Evolutionary conservation across 768 basidiomycete genomes (phyloP).

Genomic region (Amanita exitialis): DNA sequence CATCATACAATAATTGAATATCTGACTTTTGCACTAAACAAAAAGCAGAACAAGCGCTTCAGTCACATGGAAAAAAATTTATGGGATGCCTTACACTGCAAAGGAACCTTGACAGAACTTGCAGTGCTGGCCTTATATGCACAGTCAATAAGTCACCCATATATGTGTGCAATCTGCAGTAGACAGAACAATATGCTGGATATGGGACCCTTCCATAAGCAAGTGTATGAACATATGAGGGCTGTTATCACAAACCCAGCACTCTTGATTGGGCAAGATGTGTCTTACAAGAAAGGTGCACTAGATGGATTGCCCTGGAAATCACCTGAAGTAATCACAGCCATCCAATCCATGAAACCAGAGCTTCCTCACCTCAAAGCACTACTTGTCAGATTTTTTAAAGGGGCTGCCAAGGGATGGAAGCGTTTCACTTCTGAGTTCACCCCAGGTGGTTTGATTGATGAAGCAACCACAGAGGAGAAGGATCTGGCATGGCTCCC

Average conservation of each 20-base stretch:
- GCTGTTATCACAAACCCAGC: not conserved
- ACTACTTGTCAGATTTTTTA: too few relatives aligned
- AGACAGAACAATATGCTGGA: constrained; percentile 5
- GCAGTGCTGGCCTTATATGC: not conserved
- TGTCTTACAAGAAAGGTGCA: not conserved
- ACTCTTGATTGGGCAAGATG: not conserved
- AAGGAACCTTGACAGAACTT: not conserved
- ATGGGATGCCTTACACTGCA: too few relatives aligned
- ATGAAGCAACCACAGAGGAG: too few relatives aligned
- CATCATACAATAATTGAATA: too few relatives aligned
- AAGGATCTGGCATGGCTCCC: too few relatives aligned
- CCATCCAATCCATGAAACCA: too few relatives aligned
- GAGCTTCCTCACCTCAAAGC: too few relatives aligned
- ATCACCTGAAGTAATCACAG: too few relatives aligned
- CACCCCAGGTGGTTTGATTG: constrained; percentile 12
- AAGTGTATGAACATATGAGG: constrained; percentile 8
- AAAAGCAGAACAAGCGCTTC: not conserved
- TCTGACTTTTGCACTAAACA: too few relatives aligned
- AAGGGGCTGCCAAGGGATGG: constrained; percentile 18
- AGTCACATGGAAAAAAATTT: too few relatives aligned
- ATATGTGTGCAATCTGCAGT: not conserved
- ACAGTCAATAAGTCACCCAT: too few relatives aligned
- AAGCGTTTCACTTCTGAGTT: constrained; percentile 18
- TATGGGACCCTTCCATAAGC: constrained; percentile 6
- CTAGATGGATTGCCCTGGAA: not conserved